Evolutionary conservation across 2,329 filamentous ascomycete species (phyloP).

Genomic region (Cytospora paraplurivora): DNA sequence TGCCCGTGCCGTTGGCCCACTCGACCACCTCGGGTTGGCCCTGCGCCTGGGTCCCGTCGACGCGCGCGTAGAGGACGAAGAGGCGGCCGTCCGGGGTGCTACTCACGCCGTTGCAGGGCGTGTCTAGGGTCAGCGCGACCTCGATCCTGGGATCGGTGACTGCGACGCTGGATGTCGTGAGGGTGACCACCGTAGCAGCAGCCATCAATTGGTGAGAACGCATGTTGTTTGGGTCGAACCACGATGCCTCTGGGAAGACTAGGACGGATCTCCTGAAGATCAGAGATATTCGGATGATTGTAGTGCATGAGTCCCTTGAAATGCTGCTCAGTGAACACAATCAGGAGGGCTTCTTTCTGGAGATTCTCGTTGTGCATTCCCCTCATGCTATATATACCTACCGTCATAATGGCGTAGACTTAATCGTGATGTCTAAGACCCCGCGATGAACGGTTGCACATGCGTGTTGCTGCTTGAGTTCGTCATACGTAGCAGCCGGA

Average conservation of each 20-base stretch:
- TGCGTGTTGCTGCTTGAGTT: not conserved
- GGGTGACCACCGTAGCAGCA: not conserved
- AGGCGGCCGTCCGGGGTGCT: conserved; percentile 22
- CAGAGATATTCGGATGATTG: not conserved
- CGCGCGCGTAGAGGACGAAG: conserved; percentile 26
- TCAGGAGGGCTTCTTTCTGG: not conserved
- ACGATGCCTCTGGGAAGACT: not conserved
- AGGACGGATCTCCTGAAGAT: not conserved
- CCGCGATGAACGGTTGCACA: not conserved
- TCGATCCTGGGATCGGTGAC: conserved; percentile 19
- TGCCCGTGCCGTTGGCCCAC: conserved; percentile 24
- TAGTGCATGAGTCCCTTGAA: not conserved
- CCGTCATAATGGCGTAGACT: not conserved
- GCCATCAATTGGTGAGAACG: not conserved
- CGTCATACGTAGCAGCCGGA: no score
- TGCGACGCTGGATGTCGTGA: not conserved
- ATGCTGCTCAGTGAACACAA: not conserved
- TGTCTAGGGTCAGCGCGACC: conserved; percentile 21
- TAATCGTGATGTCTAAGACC: not conserved
- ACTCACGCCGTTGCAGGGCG: conserved; percentile 24
- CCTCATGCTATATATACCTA: not conserved
- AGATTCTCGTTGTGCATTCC: not conserved
- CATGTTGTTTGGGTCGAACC: not conserved
- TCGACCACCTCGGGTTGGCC: conserved; percentile 25
- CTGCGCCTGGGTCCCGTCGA: conserved; percentile 25